phyloP scores from a whole-genome alignment of 768 basidiomycete genomes.

The Saitozyma podzolica region DNA sequence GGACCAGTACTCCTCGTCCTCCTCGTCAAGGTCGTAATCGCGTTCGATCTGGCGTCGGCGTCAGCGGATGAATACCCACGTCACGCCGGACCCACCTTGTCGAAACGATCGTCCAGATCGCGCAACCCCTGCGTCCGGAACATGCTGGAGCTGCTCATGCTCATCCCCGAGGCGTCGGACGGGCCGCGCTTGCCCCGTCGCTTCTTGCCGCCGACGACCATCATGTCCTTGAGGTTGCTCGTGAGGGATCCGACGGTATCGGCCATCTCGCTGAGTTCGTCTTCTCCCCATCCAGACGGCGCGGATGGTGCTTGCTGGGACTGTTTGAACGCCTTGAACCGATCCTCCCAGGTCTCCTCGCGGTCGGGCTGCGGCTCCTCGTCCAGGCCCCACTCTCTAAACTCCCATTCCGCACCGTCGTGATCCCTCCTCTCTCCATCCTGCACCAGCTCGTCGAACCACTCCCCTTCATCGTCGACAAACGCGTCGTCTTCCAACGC shows the following conservation, averaged over 20 bases:
- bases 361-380: slow-evolving; percentile 48
- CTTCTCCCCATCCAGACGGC: slow-evolving; percentile 17
- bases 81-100: slow-evolving; percentile 64
- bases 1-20: slow-evolving; percentile 56
- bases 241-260: slow-evolving; percentile 81
- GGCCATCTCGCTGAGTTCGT: slow-evolving; percentile 50
- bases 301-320: slow-evolving; percentile 8
- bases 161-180: slow-evolving; percentile 88
- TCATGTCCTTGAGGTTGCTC: slow-evolving; percentile 56
- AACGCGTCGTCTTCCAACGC: slow-evolving; percentile 96
- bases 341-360: slow-evolving; percentile 69
- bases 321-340: slow-evolving; percentile 73
- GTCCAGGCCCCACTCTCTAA: slow-evolving; percentile 44
- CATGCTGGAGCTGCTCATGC: slow-evolving; percentile 97
- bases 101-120: slow-evolving; percentile 88
- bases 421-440: slow-evolving; percentile 43
- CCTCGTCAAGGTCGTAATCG: slow-evolving; percentile 62
- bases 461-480: slow-evolving; percentile 58
- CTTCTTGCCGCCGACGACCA: slow-evolving; percentile 74
- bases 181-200: slow-evolving; percentile 64
- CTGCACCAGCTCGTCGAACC: slow-evolving; percentile 40
- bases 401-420: slow-evolving; percentile 39
- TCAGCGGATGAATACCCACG: background rate
- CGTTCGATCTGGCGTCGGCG: slow-evolving; percentile 31
- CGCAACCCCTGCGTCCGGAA: slow-evolving; percentile 84